phyloP scores from a whole-genome alignment of 441 rosid species.

The Euphorbia celastroides region DNA sequence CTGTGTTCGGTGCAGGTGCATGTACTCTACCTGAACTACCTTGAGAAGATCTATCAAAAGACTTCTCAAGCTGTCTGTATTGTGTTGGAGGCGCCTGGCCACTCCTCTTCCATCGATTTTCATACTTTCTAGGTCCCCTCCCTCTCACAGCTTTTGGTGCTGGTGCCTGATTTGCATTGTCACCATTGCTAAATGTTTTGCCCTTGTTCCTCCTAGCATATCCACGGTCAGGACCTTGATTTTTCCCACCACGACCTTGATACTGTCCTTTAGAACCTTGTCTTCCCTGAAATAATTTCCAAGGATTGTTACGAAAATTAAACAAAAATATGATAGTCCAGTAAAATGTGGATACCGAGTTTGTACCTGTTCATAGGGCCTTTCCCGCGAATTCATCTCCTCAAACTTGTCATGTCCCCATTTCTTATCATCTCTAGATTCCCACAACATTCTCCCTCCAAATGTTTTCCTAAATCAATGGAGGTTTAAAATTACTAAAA shows the following conservation, averaged over 20 bases:
- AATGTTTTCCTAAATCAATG: constrained; percentile 50
- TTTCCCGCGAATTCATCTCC: constrained; percentile 64
- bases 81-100: constrained; percentile 43
- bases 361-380: constrained; percentile 50
- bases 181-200: constrained; percentile 36
- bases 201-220: constrained; percentile 50
- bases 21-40: constrained; percentile 38
- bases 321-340: too few species aligned
- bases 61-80: constrained; percentile 50
- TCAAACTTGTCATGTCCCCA: constrained; percentile 99
- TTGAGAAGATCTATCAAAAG: constrained; percentile 34
- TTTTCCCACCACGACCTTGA: constrained; percentile 56
- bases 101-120: constrained; percentile 43
- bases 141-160: constrained; percentile 63
- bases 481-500: constrained; percentile 1
- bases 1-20: constrained; percentile 32
- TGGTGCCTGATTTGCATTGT: constrained; percentile 47
- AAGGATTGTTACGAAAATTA: too few species aligned
- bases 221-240: constrained; percentile 46
- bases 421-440: constrained; percentile 79
- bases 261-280: constrained; percentile 52
- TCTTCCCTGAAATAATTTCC: constrained; percentile 45
- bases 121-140: constrained; percentile 77
- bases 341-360: too few species aligned
- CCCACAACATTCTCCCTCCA: constrained; percentile 84